These are phyloP conservation scores for Incumbomyces lentus DNA, from an alignment of 2,329 filamentous ascomycete genomes.

Conservation along the genomic window DNA sequence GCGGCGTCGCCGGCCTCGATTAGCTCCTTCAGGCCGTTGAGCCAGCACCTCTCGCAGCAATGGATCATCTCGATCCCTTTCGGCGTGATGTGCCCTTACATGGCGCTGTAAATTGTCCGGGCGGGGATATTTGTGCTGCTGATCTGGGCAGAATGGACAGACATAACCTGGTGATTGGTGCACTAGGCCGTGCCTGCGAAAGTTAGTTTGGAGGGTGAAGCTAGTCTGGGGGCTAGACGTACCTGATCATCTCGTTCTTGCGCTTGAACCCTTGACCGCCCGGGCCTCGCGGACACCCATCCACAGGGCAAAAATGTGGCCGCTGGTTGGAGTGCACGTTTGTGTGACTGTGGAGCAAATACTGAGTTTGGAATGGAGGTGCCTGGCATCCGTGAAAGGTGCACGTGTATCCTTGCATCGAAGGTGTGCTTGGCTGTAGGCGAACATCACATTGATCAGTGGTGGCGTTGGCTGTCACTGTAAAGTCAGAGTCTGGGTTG, in stretches of 20 bases:
- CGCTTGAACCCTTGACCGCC: conserved; percentile 59
- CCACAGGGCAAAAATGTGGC: conserved; percentile 54
- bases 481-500: not conserved
- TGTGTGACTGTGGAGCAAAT: conserved; percentile 48
- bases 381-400: conserved; percentile 47
- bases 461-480: not conserved
- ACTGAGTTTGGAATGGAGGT: conserved; percentile 53
- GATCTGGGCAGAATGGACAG: conserved; percentile 88
- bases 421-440: conserved; percentile 26
- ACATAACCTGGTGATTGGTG: conserved; percentile 92
- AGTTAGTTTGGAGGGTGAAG: not conserved
- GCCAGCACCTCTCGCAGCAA: conserved; percentile 70
- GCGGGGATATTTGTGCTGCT: conserved; percentile 87
- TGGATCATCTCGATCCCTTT: conserved; percentile 82
- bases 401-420: conserved; percentile 33
- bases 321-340: conserved; percentile 55
- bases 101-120: conserved; percentile 95
- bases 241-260: conserved; percentile 56
- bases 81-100: conserved; percentile 80
- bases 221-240: not conserved
- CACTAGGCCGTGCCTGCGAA: conserved; percentile 61
- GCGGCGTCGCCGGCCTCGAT: conserved; percentile 65
- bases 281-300: conserved; percentile 46
- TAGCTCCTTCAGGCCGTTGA: conserved; percentile 74
- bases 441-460: not conserved